Evolutionary conservation across 176 grass and related monocot species (phyloP).

Genomic region (Hyparrhenia diplandra): DNA sequence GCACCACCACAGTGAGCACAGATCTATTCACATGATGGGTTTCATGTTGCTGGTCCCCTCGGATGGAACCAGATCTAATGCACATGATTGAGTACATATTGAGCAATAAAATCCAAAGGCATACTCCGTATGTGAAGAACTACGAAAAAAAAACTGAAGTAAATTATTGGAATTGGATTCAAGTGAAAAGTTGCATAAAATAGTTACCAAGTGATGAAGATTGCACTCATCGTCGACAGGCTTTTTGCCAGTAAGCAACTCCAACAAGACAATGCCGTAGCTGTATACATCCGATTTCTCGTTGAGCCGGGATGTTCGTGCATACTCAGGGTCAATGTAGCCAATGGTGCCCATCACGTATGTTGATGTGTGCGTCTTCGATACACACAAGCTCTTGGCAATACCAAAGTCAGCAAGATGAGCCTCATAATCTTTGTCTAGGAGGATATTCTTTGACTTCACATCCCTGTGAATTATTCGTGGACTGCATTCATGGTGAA

Average conservation of each 20-base stretch:
- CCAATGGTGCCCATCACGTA: slow-evolving; percentile 97
- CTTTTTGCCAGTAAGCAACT: slow-evolving; percentile 86
- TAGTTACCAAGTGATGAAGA: slow-evolving; percentile 86
- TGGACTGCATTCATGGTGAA: slow-evolving; percentile 87
- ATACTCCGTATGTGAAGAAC: slow-evolving; percentile 10
- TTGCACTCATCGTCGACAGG: slow-evolving; percentile 89
- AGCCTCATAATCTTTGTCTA: slow-evolving; percentile 73
- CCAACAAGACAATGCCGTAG: slow-evolving; percentile 76
- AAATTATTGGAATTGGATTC: slow-evolving; percentile 12
- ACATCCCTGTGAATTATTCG: slow-evolving; percentile 88
- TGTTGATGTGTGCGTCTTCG: slow-evolving; percentile 85
- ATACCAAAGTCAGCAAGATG: slow-evolving; percentile 94
- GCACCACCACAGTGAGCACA: slow-evolving; percentile 39
- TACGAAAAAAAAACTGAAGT: neutral
- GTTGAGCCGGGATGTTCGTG: slow-evolving; percentile 73
- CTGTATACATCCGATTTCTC: slow-evolving; percentile 95
- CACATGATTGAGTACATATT: slow-evolving; percentile 43
- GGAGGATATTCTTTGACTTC: slow-evolving; percentile 87
- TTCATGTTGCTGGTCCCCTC: slow-evolving; percentile 46
- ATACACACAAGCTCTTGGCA: slow-evolving; percentile 80
- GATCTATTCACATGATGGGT: slow-evolving; percentile 61
- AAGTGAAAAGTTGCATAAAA: neutral
- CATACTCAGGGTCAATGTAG: slow-evolving; percentile 94
- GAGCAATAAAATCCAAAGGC: slow-evolving; percentile 11
- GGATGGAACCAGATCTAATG: slow-evolving; percentile 28